Base-by-base conservation (phyloP, 2,329 filamentous ascomycete genomes). In the Capronia coronata region DNA sequence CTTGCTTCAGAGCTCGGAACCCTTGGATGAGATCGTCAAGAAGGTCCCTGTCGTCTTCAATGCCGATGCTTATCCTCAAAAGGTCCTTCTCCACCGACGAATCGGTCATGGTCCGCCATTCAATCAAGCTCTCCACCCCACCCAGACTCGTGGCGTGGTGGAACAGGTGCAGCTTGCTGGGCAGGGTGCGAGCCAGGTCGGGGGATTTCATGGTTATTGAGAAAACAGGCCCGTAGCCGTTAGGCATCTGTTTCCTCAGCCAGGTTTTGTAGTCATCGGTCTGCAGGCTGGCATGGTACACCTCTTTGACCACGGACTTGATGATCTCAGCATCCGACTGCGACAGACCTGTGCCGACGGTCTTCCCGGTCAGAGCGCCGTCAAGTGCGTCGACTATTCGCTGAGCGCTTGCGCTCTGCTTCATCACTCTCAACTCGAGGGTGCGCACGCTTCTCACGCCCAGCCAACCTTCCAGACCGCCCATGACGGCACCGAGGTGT, bases 61-160 rank as follows among this genome's bases (percentile, higher is more conserved):
- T 77, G 0, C 93, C 93, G 27, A 96, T 71, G 66, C 90, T 96
- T 23, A 98, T 71, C 44, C 93, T 73, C 67, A 96, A 63, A 65
- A 97, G 67, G 50, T 79, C 74, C 63, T 75, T 78, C 63, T 94
- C 87, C 32, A 94, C 82, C 1, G 66, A 74, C 2, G 68, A 62
- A 72, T 98, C 93, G 51, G 82, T 84, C 87, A 98, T 93, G 41
- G 85, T 80, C 51, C 93, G 77, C 93, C 93, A 98, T 76, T 98
- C 93, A 60, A 98, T 90, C 72, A 97, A 69, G 63, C 87, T 93
- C 77, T 97, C 93, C 8, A 97, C 88, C 3, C 93, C 91, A 2
- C 93, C 93, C 22, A 97, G 69, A 66, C 87, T 94, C 2, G 93
- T 98, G 4, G 93, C 93, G 68, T 98, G 93, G 61, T 95, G 87